Base-by-base conservation (phyloP, 2,329 filamentous ascomycete genomes). In the Pseudogymnoascus sp. region DNA sequence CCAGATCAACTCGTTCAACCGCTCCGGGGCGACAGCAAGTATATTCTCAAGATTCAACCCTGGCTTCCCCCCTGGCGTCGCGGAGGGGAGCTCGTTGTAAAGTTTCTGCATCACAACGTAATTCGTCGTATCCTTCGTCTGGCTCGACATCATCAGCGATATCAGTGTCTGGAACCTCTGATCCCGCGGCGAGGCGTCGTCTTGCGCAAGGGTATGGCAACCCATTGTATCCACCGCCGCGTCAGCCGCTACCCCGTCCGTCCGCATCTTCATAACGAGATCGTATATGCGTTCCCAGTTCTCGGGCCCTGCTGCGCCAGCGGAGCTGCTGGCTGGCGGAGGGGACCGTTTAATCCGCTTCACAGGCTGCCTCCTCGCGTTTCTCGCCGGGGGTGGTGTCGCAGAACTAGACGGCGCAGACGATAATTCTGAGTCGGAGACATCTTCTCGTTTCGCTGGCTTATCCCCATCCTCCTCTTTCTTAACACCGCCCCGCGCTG, bases 211-310 rank as follows among this genome's bases (percentile, higher is more conserved):
- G 6, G 84, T 83, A 74, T 92, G 92, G 75, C 94, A 99, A 9
- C 94, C 94, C 92, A 97, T 97, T 0, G 93, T 97, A 74, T 99
- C 94, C 9, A 99, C 94, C 0, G 93, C 89, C 0, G 94, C 94
- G 82, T 88, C 75, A 78, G 82, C 72, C 72, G 88, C 76, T 76
- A 75, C 70, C 5, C 80, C 81, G 0, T 76, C 72, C 4, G 75
- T 73, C 1, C 85, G 87, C 92, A 97, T 97, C 70, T 84, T 82
- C 69, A 87, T 87, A 48, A 95, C 88, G 0, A 84, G 77, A 35
- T 81, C 76, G 75, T 97, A 99, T 62, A 96, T 85, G 62, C 86
- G 82, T 65, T 91, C 85, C 94, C 94, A 97, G 72, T 92, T 86
- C 0, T 85, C 80, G 0, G 92, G 92, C 4, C 40, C 1, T 91